Conservation (phyloP, 305 asterid genomes). For the Nicotiana rustica region DNA sequence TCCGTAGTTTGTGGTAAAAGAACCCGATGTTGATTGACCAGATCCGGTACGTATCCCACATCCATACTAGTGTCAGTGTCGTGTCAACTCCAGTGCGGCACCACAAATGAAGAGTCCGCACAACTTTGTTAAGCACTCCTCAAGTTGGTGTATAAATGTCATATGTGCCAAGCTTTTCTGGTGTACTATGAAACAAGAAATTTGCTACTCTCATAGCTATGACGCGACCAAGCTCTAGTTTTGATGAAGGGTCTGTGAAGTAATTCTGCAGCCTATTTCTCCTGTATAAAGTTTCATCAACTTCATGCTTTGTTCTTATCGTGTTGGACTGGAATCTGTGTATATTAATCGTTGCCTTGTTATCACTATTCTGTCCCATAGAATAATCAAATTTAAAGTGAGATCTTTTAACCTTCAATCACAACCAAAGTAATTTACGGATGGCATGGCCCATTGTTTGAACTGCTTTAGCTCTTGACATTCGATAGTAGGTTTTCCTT, state of each 20-base stretch:
- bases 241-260: conserved; percentile 12
- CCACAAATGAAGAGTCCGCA: too few species aligned
- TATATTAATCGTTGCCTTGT: neutral
- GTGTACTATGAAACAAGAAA: conserved; percentile 1
- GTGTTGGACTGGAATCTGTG: neutral
- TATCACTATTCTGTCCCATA: neutral
- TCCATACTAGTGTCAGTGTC: too few species aligned
- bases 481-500: neutral
- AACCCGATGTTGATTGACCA: too few species aligned
- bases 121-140: neutral
- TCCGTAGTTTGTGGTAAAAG: too few species aligned
- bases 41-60: too few species aligned
- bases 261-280: conserved; percentile 11
- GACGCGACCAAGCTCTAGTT: neutral
- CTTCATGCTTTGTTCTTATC: neutral
- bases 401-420: neutral
- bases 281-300: neutral
- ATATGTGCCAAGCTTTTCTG: neutral
- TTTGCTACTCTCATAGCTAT: neutral
- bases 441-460: neutral
- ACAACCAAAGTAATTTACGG: neutral
- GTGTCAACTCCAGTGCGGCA: too few species aligned
- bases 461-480: neutral
- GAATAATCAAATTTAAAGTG: neutral
- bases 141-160: neutral